Conservation (phyloP, 768 basidiomycete species). For the Tricholoma matsutake region DNA sequence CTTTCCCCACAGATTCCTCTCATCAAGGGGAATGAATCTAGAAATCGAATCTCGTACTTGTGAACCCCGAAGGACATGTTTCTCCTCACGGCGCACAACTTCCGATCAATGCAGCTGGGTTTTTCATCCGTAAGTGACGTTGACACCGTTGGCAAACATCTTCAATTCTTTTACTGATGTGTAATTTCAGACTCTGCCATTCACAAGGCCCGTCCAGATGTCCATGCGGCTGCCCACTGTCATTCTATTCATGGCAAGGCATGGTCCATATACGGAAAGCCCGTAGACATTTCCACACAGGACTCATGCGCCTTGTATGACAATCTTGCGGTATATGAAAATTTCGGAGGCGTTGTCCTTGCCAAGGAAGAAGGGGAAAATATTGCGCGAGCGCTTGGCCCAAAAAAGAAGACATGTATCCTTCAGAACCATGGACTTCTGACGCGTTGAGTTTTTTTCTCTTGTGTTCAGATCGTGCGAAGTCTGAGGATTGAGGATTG, state of each 20-base stretch:
- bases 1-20: not conserved
- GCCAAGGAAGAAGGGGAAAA: slow-evolving; percentile 40
- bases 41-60: slow-evolving; percentile 28
- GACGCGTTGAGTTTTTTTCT: slow-evolving; percentile 9
- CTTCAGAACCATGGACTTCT: slow-evolving; percentile 44
- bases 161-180: not conserved
- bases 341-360: slow-evolving; percentile 48
- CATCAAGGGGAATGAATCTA: too few species aligned
- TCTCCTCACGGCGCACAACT: slow-evolving; percentile 27
- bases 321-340: slow-evolving; percentile 40
- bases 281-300: slow-evolving; percentile 42
- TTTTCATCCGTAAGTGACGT: slow-evolving; percentile 20
- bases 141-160: not conserved
- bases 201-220: slow-evolving; percentile 46
- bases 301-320: slow-evolving; percentile 44
- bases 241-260: slow-evolving; percentile 49
- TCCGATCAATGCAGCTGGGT: slow-evolving; percentile 26
- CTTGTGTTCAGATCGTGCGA: not conserved
- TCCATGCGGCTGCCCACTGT: slow-evolving; percentile 45
- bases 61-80: slow-evolving; percentile 22
- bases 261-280: slow-evolving; percentile 42
- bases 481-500: not conserved
- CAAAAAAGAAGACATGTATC: slow-evolving; percentile 39
- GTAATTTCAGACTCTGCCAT: slow-evolving; percentile 32
- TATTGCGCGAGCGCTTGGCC: slow-evolving; percentile 41